These are phyloP conservation scores for Phytophthora ramorum DNA, from an alignment of 352 stramenopile species.

Conservation along the genomic window DNA sequence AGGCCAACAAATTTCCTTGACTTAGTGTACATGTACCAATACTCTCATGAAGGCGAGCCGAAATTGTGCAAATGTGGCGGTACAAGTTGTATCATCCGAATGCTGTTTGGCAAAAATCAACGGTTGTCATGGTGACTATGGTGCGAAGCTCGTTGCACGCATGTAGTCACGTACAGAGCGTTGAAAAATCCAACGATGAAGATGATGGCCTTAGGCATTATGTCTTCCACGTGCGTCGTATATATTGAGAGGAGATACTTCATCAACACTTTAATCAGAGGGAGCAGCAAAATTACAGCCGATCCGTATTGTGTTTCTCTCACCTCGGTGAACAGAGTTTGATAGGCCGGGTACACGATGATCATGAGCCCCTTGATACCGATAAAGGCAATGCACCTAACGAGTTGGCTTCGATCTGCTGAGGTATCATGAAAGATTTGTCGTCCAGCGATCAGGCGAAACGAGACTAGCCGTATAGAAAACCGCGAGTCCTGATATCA, in stretches of 20 bases:
- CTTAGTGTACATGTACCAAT: not conserved
- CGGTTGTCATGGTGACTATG: slow-evolving; percentile 1
- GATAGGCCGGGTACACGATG: slow-evolving; percentile 11
- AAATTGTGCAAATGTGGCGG: not conserved
- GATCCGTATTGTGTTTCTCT: slow-evolving; percentile 2
- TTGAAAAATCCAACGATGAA: slow-evolving; percentile 27
- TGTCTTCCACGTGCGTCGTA: slow-evolving; percentile 21
- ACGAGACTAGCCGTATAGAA: slow-evolving; percentile 12
- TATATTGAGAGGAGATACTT: slow-evolving; percentile 11
- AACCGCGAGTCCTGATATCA: not conserved
- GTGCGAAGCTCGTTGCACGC: slow-evolving; percentile 15
- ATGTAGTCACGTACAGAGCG: slow-evolving; percentile 16
- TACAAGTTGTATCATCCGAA: slow-evolving; percentile 1
- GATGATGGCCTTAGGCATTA: slow-evolving; percentile 19
- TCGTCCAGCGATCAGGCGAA: slow-evolving; percentile 3
- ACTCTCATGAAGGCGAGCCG: not conserved
- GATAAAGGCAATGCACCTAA: not conserved
- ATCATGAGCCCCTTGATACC: slow-evolving; percentile 4
- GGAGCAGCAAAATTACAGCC: slow-evolving; percentile 8
- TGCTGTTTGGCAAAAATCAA: slow-evolving; percentile 11
- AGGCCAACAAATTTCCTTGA: not conserved
- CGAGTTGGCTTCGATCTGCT: not conserved
- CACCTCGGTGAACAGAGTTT: slow-evolving; percentile 5
- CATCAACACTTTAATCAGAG: slow-evolving; percentile 12
- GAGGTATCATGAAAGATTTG: not conserved